phyloP scores from a whole-genome alignment of 1,139 yeast genomes.

The Pichia sp. region DNA sequence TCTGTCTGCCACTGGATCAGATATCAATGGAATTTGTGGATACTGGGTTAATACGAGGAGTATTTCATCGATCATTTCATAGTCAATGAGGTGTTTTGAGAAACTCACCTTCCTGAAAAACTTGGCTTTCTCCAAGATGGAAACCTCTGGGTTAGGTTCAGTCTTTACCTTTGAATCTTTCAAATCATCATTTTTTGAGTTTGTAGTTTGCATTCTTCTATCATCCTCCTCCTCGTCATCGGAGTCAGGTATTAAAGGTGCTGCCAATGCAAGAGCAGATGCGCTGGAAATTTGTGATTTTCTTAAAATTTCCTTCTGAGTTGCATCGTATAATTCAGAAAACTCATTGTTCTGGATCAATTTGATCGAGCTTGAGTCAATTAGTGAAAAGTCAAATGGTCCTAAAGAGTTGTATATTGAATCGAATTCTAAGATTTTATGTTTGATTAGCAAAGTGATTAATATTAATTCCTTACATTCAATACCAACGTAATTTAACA shows the following conservation, averaged over 20 bases:
- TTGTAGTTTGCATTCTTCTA: not conserved
- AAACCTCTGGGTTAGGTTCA: not conserved
- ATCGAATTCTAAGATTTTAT: slow-evolving; percentile 63
- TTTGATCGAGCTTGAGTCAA: slow-evolving; percentile 33
- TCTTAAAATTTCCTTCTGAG: slow-evolving; percentile 53
- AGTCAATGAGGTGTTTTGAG: slow-evolving; percentile 50
- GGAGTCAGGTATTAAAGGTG: slow-evolving; percentile 71
- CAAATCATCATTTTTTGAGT: slow-evolving; percentile 11
- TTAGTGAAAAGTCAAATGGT: slow-evolving; percentile 33
- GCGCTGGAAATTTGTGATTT: slow-evolving; percentile 63
- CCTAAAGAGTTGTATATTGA: slow-evolving; percentile 53
- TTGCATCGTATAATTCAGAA: slow-evolving; percentile 40
- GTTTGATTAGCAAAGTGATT: slow-evolving; percentile 55
- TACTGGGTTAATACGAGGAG: slow-evolving; percentile 54
- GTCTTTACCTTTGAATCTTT: slow-evolving; percentile 14
- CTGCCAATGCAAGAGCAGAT: slow-evolving; percentile 82
- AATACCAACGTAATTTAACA: slow-evolving; percentile 35
- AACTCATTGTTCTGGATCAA: slow-evolving; percentile 35
- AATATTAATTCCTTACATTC: slow-evolving; percentile 43
- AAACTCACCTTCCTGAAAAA: slow-evolving; percentile 39
- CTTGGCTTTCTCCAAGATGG: slow-evolving; percentile 20
- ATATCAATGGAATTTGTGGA: slow-evolving; percentile 60
- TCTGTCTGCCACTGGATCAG: slow-evolving; percentile 47
- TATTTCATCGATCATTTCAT: slow-evolving; percentile 64
- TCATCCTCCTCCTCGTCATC: slow-evolving; percentile 36